Conservation (phyloP, 345 rosid species). For the Rubroshorea leprosula region DNA sequence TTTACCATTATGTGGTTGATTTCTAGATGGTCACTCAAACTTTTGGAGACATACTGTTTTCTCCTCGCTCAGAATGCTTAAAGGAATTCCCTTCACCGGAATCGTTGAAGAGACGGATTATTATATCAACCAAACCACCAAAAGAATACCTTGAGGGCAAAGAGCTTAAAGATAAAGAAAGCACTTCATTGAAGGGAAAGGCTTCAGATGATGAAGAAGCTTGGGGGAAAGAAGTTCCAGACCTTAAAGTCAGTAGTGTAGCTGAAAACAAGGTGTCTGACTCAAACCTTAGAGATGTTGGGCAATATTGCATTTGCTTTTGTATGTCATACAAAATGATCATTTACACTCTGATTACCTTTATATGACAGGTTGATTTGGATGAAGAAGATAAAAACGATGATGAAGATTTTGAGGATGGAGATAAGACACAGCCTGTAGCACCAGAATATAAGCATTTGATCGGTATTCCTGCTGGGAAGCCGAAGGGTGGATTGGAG, state of each 20-base stretch:
- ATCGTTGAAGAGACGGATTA: constrained; percentile 52
- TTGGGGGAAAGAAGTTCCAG: constrained; percentile 58
- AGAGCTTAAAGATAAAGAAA: constrained; percentile 38
- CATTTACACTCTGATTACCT: constrained; percentile 13
- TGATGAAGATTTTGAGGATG: constrained; percentile 33
- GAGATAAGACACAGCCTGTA: constrained; percentile 26
- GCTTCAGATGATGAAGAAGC: constrained; percentile 41
- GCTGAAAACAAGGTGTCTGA: constrained; percentile 36
- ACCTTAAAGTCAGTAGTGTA: constrained; percentile 22
- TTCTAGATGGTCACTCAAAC: constrained; percentile 71
- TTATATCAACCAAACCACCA: constrained; percentile 95
- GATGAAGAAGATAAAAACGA: constrained; percentile 29
- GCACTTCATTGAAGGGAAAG: constrained; percentile 31
- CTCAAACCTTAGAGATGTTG: constrained; percentile 25
- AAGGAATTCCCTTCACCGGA: constrained; percentile 82
- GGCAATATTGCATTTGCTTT: neutral
- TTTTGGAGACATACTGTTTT: constrained; percentile 78
- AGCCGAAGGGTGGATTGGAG: constrained; percentile 52
- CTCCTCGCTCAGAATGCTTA: constrained; percentile 68
- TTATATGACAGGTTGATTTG: constrained; percentile 30
- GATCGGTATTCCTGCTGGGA: constrained; percentile 52
- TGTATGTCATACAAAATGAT: constrained; percentile 6
- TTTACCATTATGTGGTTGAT: constrained; percentile 17
- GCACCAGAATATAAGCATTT: constrained; percentile 36
- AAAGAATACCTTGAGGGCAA: constrained; percentile 66